phyloP scores from a whole-genome alignment of 2,329 filamentous ascomycete genomes.

The Neofusicoccum cordaticola region DNA sequence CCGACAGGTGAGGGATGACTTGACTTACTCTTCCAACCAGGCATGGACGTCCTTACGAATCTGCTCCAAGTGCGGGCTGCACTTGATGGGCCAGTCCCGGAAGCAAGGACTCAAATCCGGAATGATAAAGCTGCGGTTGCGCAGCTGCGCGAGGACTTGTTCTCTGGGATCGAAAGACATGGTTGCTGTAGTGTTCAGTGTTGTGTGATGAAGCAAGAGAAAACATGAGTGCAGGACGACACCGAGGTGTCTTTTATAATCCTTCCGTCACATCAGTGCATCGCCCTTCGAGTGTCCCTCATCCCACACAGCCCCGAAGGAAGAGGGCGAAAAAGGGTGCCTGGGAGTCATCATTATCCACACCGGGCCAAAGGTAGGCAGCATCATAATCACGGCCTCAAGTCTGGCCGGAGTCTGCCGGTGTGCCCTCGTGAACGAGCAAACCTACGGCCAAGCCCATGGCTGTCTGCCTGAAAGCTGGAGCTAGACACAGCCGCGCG shows the following conservation, averaged over 20 bases:
- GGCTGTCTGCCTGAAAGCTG: neutral
- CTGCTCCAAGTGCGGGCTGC: slow-evolving; percentile 4
- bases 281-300: too few species aligned
- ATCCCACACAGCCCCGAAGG: neutral
- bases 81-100: neutral
- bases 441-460: neutral
- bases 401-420: neutral
- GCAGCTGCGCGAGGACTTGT: neutral
- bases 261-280: neutral
- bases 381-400: neutral
- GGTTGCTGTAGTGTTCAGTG: neutral
- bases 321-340: neutral
- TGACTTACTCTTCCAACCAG: slow-evolving; percentile 7
- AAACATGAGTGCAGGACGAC: neutral
- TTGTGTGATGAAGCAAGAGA: neutral
- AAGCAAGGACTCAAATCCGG: neutral
- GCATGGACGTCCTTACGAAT: slow-evolving; percentile 5
- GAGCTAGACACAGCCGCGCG: neutral
- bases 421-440: neutral
- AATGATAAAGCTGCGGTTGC: neutral
- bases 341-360: neutral
- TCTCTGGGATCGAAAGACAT: slow-evolving; percentile 9
- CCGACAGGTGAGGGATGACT: neutral
- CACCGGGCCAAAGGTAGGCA: neutral
- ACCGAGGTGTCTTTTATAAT: neutral